A percentile compares a stretch with the other conserved stretches of the same genome.
These are phyloP conservation scores for Quambalaria eucalypti DNA, from an alignment of 1,284 basidiomycete genomes.

Conservation along the genomic window DNA sequence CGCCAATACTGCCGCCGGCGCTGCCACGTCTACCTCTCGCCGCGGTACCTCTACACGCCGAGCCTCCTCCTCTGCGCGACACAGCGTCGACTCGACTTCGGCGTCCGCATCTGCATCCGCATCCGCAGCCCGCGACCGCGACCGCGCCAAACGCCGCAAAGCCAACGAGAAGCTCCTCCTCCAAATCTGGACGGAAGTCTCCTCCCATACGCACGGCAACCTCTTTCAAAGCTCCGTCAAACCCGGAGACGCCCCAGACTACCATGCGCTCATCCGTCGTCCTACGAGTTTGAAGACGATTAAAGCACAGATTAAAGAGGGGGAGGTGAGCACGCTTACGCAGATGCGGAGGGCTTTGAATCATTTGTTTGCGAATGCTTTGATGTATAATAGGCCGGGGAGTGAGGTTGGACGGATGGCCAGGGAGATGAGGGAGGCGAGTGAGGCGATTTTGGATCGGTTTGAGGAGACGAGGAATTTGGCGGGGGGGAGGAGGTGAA, in stretches of 20 bases:
- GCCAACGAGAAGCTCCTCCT: conserved; percentile 30
- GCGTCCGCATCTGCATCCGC: neutral
- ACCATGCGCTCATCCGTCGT: neutral
- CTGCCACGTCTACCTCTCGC: no score
- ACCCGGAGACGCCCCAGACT: conserved; percentile 1
- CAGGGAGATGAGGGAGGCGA: conserved; percentile 35
- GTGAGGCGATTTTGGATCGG: conserved; percentile 24
- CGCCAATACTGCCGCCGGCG: no score
- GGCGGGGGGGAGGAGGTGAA: conserved; percentile 2
- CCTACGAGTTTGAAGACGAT: conserved; percentile 28
- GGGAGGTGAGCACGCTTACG: conserved; percentile 17
- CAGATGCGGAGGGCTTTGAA: conserved; percentile 26
- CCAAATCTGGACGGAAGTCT: conserved; percentile 39
- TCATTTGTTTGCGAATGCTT: conserved; percentile 41
- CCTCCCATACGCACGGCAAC: conserved; percentile 42
- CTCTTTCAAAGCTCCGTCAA: conserved; percentile 43
- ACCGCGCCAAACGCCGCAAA: conserved; percentile 20
- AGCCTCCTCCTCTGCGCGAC: neutral
- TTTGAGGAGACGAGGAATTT: conserved; percentile 20
- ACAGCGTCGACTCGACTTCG: neutral
- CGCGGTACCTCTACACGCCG: no score
- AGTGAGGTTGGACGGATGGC: conserved; percentile 43
- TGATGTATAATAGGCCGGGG: conserved; percentile 41
- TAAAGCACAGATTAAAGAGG: conserved; percentile 37
- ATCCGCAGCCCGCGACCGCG: neutral